Base-by-base conservation (phyloP, 306 rosid genomes). In the Sicyos baderoa region DNA sequence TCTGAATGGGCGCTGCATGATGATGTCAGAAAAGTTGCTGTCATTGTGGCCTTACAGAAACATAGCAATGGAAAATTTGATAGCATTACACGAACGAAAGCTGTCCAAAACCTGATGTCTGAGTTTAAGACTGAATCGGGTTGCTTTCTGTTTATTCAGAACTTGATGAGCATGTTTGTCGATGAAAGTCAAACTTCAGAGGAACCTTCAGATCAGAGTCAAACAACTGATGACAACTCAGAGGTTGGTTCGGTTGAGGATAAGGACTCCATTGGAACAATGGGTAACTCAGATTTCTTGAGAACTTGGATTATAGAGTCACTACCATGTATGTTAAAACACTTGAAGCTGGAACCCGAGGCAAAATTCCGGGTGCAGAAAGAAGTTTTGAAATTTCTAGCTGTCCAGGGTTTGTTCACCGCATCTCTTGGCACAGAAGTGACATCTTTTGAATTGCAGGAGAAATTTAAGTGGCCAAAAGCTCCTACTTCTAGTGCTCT, bases 141-240 rank as follows among this genome's bases (percentile, higher is more conserved):
- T 51, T 90, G 96, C 82, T 79, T 86, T 86, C 86, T 90, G 74
- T 93, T 88, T 74, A 76, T 90, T 85, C 97, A 90, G 78, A 90
- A 81, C 79, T 83, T 93, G 42, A 73, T 74, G 66, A 83, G 86
- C 79, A 78, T 90, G 80, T 93, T 93, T 74, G 87, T 93, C 45
- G 91, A 93, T 79, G 99, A 90, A 80, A 85, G 84, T 70, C 86
- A 82, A 78, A 76, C 82, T 71, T 68, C 72, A 6, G 99, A 93
- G 77, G 99, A 93, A 80, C 99, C 99, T 71, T 93, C 97, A 19
- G 99, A 93, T 73, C 99, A 90, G 82, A 90, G 99, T 82, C 94
- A 90, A 84, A 93, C 97, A 69, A 90, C 97, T 45, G 96, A 93
- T 81, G 99, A 93, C 77, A 93, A 90, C 80, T 88, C 97, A 71